Evolutionary conservation across 805 yeast genomes (phyloP), one percentile per base, ranked within the genome.

Genomic region (Clavispora santaluciae): DNA sequence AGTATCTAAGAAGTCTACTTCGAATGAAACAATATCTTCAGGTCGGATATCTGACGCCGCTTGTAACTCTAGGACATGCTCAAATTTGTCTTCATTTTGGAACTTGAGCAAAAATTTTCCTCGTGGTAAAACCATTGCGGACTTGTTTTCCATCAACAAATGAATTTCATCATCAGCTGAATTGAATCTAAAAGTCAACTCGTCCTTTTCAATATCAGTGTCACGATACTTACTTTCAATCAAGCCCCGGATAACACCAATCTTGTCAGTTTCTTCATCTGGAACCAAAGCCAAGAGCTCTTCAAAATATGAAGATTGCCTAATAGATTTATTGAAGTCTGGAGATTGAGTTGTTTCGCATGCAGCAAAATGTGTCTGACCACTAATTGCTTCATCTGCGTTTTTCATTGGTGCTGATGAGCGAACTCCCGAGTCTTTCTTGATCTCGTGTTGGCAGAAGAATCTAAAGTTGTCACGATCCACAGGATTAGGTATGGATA

Each of bases 401-500:
- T 23, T 10, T 11, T 9, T 23, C 26, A 11, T 23, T 23, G 26
- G 5, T n/a, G 13, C 4, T 10, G 26, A 6, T 24, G 20, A 16
- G 10, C 16, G 20, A 6, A 16, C 18, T 9, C 31, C 15, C 9
- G 6, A 15, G 20, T 28, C 18, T 16, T 28, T 28, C 13, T 3
- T 28, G 11, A 28, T 15, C 20, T 28, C 10, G 11, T n/a, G 12
- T 11, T 18, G 16, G 10, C 31, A 15, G 8, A 28, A 28, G 10
- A 28, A 28, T 28, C 31, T 28, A 8, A 28, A 28, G 8, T 28
- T 28, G 10, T 28, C 31, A n/a, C 16, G 12, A 15, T 16, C 16
- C 3, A 28, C 31, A 5, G 31, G 31, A 4, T 28, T 8, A 7
- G 25, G 13, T 11, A 45, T 41, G 13, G 49, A 51, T 10, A 49